These are phyloP conservation scores for Spergularia azorica DNA, from an alignment of 179 eudicot species.

Conservation along the genomic window DNA sequence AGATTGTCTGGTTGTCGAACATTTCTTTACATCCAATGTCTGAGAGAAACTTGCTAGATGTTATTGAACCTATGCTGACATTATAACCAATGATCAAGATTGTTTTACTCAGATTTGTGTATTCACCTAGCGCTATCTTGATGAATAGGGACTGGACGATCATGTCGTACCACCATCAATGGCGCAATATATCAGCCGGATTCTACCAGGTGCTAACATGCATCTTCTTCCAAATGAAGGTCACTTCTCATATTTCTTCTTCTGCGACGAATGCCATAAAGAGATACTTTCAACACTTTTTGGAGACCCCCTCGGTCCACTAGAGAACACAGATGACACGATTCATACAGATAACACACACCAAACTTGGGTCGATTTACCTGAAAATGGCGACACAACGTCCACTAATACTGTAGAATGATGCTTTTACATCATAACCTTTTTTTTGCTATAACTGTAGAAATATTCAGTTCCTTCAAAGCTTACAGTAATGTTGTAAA, in stretches of 20 bases:
- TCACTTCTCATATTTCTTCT: slow-evolving; percentile 81
- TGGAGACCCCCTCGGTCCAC: slow-evolving; percentile 69
- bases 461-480: neutral
- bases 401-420: slow-evolving; percentile 16
- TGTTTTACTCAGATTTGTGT: neutral
- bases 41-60: neutral
- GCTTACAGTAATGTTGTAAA: slow-evolving; percentile 11
- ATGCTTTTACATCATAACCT: slow-evolving; percentile 1
- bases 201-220: slow-evolving; percentile 55
- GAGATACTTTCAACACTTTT: slow-evolving; percentile 66
- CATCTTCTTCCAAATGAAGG: slow-evolving; percentile 76
- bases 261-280: slow-evolving; percentile 80
- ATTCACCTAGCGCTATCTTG: slow-evolving; percentile 10
- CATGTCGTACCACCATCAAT: slow-evolving; percentile 74
- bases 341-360: slow-evolving; percentile 31
- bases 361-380: neutral
- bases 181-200: slow-evolving; percentile 62
- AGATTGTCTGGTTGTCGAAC: no score
- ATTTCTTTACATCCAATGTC: no score
- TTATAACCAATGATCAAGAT: neutral
- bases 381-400: slow-evolving; percentile 16
- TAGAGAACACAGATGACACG: slow-evolving; percentile 34
- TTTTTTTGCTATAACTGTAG: neutral
- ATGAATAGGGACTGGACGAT: slow-evolving; percentile 77
- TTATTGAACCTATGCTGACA: neutral